Percentiles rank a stretch among this genome's conserved stretches.
Conservation (phyloP, 2,329 filamentous ascomycete genomes). For the Alternaria atra region DNA sequence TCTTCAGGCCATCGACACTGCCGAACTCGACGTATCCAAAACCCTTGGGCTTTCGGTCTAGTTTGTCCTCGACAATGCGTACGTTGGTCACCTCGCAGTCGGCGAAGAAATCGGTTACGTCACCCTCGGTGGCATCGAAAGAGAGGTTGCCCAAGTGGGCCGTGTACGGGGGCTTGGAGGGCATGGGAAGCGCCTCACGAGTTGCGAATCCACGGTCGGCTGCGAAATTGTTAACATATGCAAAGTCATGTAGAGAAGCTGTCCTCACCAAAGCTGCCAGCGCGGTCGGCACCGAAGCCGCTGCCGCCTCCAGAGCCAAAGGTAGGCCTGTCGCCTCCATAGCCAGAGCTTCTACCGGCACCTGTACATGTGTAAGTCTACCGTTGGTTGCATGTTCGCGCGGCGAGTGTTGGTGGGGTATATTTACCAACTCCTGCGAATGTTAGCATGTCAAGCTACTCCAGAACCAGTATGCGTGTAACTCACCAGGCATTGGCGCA, state of each 20-base stretch:
- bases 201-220: slow-evolving; percentile 45
- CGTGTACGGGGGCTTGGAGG: slow-evolving; percentile 91
- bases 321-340: slow-evolving; percentile 60
- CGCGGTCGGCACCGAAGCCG: slow-evolving; percentile 50
- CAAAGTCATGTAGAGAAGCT: slow-evolving; percentile 3
- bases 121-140: slow-evolving; percentile 86
- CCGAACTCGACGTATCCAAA: slow-evolving; percentile 98
- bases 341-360: slow-evolving; percentile 55
- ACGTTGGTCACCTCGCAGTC: slow-evolving; percentile 89
- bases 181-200: slow-evolving; percentile 84
- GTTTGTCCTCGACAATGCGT: slow-evolving; percentile 94
- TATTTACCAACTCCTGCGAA: slow-evolving; percentile 42
- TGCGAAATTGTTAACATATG: slow-evolving; percentile 24
- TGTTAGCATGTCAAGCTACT: slow-evolving; percentile 30
- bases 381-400: background rate
- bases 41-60: slow-evolving; percentile 93
- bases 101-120: slow-evolving; percentile 85
- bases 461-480: slow-evolving; percentile 24
- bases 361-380: slow-evolving; percentile 38
- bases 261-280: slow-evolving; percentile 51
- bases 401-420: slow-evolving; percentile 12
- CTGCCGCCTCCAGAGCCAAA: slow-evolving; percentile 53
- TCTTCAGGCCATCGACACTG: slow-evolving; percentile 86
- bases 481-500: slow-evolving; percentile 74
- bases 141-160: slow-evolving; percentile 96